Base-by-base conservation (phyloP, 148 eudicot genomes). In the Diospyros lotus region DNA sequence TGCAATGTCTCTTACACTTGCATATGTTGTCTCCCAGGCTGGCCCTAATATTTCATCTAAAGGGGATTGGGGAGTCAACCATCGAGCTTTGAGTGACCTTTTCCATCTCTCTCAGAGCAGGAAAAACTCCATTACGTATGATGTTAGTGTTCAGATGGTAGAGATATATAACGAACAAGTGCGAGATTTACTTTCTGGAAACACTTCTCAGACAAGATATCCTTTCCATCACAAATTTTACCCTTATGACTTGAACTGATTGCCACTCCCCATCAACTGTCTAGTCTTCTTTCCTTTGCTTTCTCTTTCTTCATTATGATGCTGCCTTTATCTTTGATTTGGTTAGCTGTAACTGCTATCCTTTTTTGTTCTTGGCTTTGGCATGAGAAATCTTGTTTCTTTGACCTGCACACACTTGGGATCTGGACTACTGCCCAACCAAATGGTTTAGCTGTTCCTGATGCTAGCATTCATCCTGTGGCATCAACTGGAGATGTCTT, bases 151-250 rank as follows among this genome's bases (percentile, higher is more conserved):
- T 76, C 98, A 93, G 73, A 93, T 93, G 98, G 90, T 93, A 65
- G 98, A 93, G 73, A 93, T 93, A 55, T 93, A 93, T 71, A 93
- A 93, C 73, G 98, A 93, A 76, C 98, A 89, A 93, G 98, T 93
- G 17, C 98, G 93, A 44, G 98, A 93, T 81, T 81, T 93, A 62
- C 94, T 93, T 74, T 68, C 83, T 13, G 82, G 76, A 58, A 88
- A 80, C 17, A 89, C 80, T 51, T 82, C 87, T 75, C 94, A 87
- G 71, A 93, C 88, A 77, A 88, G 89, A 93, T 93, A 93, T 93
- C 98, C 98, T 92, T 88, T n/a, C 5, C 46, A 3, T 11, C 4
- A 45, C 14, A n/a, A 60, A 60, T 28, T 64, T 66, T 48, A 48
- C 8, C 52, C 52, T 48, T 48, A 8, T 48, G 52, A 48, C 52